A percentile compares a stretch with the other conserved stretches of the same genome.
Evolutionary conservation across 352 stramenopile species (phyloP).

Genomic region (Thalassiosira exigua): DNA sequence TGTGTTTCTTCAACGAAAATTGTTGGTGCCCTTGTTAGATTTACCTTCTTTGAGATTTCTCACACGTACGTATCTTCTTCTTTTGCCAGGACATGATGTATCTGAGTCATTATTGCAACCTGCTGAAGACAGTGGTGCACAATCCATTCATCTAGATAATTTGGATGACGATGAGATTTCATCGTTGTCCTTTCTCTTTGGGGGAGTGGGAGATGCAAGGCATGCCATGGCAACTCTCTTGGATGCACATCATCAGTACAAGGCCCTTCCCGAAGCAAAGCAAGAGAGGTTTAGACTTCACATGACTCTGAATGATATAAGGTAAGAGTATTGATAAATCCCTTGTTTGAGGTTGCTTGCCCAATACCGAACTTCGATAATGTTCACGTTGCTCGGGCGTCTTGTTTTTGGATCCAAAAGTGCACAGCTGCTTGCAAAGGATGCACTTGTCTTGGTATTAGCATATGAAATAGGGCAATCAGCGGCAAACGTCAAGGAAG

Average conservation of each 20-base stretch:
- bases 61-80: no score
- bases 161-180: constrained; percentile 40
- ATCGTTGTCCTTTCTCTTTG: constrained; percentile 40
- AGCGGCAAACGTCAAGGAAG: constrained; percentile 7
- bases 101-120: constrained; percentile 24
- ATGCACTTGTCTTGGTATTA: constrained; percentile 29
- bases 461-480: constrained; percentile 20
- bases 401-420: no score
- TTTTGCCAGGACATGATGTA: constrained; percentile 27
- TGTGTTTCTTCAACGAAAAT: no score
- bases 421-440: constrained; percentile 37
- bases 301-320: constrained; percentile 40
- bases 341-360: no score
- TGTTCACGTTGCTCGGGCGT: no score
- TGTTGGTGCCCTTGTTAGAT: no score
- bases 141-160: constrained; percentile 35
- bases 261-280: constrained; percentile 7
- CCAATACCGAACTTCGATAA: no score
- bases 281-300: constrained; percentile 32
- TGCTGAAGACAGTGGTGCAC: background rate
- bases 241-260: constrained; percentile 35
- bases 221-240: constrained; percentile 31
- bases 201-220: constrained; percentile 33
- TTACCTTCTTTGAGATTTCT: no score
- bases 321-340: no score